Evolutionary conservation across 2,329 filamentous ascomycete species (phyloP), one percentile per base, ranked within the genome.

Genomic region (Scleromitrula shiraiana): DNA sequence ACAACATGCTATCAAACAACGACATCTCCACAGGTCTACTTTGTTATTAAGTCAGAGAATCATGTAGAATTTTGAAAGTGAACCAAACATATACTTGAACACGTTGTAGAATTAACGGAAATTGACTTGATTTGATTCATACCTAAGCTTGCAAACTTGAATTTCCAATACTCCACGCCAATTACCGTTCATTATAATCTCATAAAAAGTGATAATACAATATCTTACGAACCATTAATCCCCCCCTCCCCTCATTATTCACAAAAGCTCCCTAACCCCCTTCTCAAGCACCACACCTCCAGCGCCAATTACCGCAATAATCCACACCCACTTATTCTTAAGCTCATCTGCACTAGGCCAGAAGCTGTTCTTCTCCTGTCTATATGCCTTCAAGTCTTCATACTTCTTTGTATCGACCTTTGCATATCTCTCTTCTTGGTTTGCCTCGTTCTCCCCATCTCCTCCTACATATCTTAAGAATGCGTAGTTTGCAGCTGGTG

Each of bases 381-480:
- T 45, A n/a, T 51, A 51, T 14, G 23, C 24, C n/a, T 35, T 19
- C 0, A 53, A 26, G 23, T 53, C 39, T 10, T 19, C 20, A 15
- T 41, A 40, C 14, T 53, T 53, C 12, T 12, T 27, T 9, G 14
- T 10, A 15, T 44, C 50, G 4, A 17, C 33, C 10, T 40, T 44
- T 1, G 39, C 32, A 36, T 53, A 53, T 23, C 49, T 42, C 9
- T 48, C 33, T 23, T 53, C 44, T 41, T 50, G 48, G 22, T 24
- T 19, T 22, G 17, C 39, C 15, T 53, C 51, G 24, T 38, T 53
- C 20, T 53, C 26, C 17, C n/a, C 19, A 24, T 51, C 49, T 19
- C 51, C 49, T 10, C 49, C 40, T 22, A 49, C 10, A 15, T 35
- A 53, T 22, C 49, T 46, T 9, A 53, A 36, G 24, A 53, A 51